phyloP scores from a whole-genome alignment of 768 basidiomycete species.

The Rhizopogon roseolus region DNA sequence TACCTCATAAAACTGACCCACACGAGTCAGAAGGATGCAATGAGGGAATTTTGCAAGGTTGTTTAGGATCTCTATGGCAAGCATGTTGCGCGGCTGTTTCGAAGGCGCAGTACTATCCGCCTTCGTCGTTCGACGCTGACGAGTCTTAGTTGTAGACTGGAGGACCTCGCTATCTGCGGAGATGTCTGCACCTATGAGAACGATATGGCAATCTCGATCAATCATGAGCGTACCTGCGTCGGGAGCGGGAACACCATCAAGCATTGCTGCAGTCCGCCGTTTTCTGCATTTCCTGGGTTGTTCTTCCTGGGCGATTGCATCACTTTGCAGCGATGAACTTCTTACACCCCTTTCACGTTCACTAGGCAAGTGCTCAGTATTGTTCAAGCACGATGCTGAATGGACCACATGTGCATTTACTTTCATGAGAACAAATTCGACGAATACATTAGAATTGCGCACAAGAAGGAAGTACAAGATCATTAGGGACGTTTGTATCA shows the following conservation, averaged over 20 bases:
- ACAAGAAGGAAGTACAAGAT: background rate
- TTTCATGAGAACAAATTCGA: background rate
- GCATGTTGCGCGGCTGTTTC: slow-evolving; percentile 37
- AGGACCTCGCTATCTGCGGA: no score
- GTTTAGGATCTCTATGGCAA: slow-evolving; percentile 65
- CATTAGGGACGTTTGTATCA: background rate
- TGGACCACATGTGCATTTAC: background rate
- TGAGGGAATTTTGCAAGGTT: slow-evolving; percentile 80
- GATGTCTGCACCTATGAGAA: background rate
- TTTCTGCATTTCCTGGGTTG: background rate
- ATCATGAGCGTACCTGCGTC: background rate
- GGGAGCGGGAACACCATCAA: background rate
- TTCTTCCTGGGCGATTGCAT: background rate
- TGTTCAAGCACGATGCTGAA: background rate
- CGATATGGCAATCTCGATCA: background rate
- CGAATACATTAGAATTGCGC: background rate
- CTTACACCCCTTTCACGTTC: background rate
- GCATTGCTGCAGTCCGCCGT: background rate
- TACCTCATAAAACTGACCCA: slow-evolving; percentile 96
- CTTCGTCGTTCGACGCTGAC: background rate
- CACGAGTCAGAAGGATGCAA: slow-evolving; percentile 85
- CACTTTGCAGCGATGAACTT: background rate
- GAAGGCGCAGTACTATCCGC: background rate
- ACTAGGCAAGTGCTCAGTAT: background rate
- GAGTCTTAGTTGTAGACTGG: background rate